Base-by-base conservation (phyloP, 2,329 filamentous ascomycete genomes). In the Penicillium glabrum region DNA sequence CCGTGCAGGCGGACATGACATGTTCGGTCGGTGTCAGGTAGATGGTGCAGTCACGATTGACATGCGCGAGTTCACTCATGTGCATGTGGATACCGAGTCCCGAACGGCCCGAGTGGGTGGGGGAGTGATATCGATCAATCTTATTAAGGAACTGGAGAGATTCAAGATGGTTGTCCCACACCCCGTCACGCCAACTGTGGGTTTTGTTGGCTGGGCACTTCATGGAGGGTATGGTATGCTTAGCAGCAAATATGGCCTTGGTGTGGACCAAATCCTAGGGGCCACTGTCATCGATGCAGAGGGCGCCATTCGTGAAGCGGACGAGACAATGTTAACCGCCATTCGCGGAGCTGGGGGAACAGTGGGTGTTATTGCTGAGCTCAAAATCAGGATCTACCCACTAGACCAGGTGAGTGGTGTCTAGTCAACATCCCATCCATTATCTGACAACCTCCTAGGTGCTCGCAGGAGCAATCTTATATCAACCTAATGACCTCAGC, bases 281-380 rank as follows among this genome's bases (percentile, higher is more conserved):
- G 76, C 77, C 3, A 75, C 68, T 41, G 53, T 80, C 3, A 72
- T 80, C 2, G 68, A 78, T 51, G 67, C 68, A 1, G 52, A 70
- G 5, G 78, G 76, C 4, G 56, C 70, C 8, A 60, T 78, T 1
- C 61, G 75, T 7, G 69, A 75, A 6, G 77, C 77, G 1, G 70
- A 74, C 41, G 69, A 73, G 14, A 65, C 66, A 10, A 54, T 79
- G 33, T 58, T 79, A 19, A 69, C 67, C 43, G 75, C 70, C 1
- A 73, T 79, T 19, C 67, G 76, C 1, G 77, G 77, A 2, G 76
- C 68, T 5, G 76, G 77, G 26, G 73, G 76, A 4, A 67, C 67
- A 11, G 72, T 79, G 24, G 77, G 75, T 3, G 64, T 77, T 11
- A 73, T 80, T 43, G 69, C 75, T 8, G 75, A 79, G 56, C 37